These are phyloP conservation scores for Kodamaea fukazawae DNA, from an alignment of 805 yeast species.

Conservation along the genomic window DNA sequence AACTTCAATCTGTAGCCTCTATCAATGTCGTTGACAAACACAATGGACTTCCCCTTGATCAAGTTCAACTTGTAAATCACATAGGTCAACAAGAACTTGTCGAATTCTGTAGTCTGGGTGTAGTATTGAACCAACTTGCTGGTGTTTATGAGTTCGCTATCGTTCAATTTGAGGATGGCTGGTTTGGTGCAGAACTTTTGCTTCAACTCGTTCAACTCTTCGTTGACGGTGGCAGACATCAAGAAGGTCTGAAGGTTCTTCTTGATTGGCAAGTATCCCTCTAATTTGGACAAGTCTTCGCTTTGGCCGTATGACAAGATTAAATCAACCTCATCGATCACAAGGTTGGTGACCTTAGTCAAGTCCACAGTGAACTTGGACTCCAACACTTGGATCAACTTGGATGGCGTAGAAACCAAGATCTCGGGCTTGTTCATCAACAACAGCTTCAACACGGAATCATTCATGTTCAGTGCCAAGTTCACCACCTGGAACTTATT, in stretches of 20 bases:
- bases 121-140: slow-evolving; percentile 78
- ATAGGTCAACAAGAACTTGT: slow-evolving; percentile 85
- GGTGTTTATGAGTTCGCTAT: slow-evolving; percentile 53
- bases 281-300: slow-evolving; percentile 72
- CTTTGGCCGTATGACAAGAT: slow-evolving; percentile 86
- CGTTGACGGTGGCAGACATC: slow-evolving; percentile 94
- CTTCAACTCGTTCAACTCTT: slow-evolving; percentile 78
- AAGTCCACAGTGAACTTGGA: slow-evolving; percentile 41
- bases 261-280: slow-evolving; percentile 63
- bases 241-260: slow-evolving; percentile 81
- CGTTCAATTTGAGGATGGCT: slow-evolving; percentile 76
- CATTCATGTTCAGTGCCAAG: slow-evolving; percentile 63
- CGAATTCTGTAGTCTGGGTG: slow-evolving; percentile 83
- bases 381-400: slow-evolving; percentile 56
- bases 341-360: slow-evolving; percentile 61
- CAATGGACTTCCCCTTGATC: slow-evolving; percentile 84
- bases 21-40: slow-evolving; percentile 91
- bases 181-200: slow-evolving; percentile 76
- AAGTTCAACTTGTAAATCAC: slow-evolving; percentile 86
- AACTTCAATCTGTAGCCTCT: slow-evolving; percentile 91
- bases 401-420: slow-evolving; percentile 83
- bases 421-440: slow-evolving; percentile 76
- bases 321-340: slow-evolving; percentile 94
- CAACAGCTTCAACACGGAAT: slow-evolving; percentile 66
- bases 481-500: slow-evolving; percentile 64